Evolutionary conservation across 257 asterid genomes (phyloP), one percentile per base, ranked within the genome.

Genomic region (Solanum gracilifrons): DNA sequence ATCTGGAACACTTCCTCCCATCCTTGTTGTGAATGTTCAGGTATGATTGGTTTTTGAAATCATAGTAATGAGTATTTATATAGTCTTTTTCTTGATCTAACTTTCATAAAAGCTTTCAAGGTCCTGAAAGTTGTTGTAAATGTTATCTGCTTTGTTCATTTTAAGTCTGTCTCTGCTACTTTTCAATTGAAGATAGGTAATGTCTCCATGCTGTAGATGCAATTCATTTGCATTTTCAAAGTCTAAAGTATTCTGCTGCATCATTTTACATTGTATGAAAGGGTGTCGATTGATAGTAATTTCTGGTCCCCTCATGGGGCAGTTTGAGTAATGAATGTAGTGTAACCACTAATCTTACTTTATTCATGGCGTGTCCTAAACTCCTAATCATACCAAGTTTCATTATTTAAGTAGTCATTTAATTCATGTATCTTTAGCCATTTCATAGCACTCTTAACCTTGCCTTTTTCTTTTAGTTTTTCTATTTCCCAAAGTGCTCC

Each of bases 21-120:
- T 97, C 87, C 99, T 97, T 33, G 98, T 97, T 82, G 98, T 97
- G 89, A 97, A 97, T 91, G 98, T 94, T 84, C 99, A 97, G 98
- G 99, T 97, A 90, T 32, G 32, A 46, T 82, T 82, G 39, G 8
- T 82, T 48, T 82, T 29, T 18, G 43, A 29, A 46, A 5, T 48
- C 58, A 6, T 82, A 31, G 18, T 5, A 48, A 48, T 48, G 85
- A 82, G 43, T 31, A 48, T 48, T 48, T 82, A 31, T 20, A 5
- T 82, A 13, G 23, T 80, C 62, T 79, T 82, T 80, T 48, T 48
- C 69, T 80, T 79, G 84, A 79, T 43, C 64, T 79, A 43, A 79
- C 25, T 29, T 74, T 3, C 85, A 29, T 46, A 80, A 46, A 80
- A 18, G 68, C 64, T 80, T 80, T 46, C 66, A 80, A 29, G 58